Evolutionary conservation across 2,329 filamentous ascomycete species (phyloP).

Genomic region (Hortaea werneckii): DNA sequence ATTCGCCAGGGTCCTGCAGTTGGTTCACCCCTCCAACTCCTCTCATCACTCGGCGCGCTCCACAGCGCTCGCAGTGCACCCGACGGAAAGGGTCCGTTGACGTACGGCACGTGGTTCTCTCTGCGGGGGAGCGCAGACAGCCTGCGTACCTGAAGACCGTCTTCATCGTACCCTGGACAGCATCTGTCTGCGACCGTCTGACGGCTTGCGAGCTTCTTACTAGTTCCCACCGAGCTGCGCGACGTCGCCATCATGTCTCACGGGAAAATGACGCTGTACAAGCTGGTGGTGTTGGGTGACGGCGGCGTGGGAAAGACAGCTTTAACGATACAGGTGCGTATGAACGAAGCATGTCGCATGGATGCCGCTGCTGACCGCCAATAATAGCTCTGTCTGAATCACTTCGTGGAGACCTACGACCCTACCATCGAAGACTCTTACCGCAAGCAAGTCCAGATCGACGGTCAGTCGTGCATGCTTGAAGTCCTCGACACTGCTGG

Average conservation of each 20-base stretch:
- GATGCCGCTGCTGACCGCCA: no score
- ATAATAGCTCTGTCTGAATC: conserved; percentile 91
- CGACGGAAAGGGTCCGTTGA: conserved; percentile 35
- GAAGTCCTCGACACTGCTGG: conserved; percentile 95
- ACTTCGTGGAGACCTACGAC: conserved; percentile 89
- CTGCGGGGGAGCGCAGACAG: no score
- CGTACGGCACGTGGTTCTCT: conserved; percentile 31
- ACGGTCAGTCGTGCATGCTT: conserved; percentile 90
- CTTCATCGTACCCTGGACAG: no score
- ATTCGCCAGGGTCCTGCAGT: no score
- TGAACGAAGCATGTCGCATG: no score
- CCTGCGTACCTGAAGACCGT: no score
- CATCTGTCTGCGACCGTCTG: no score
- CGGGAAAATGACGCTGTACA: conserved; percentile 49
- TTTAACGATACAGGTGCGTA: conserved; percentile 70
- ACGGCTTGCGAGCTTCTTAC: no score
- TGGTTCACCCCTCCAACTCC: no score
- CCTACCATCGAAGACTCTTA: conserved; percentile 61
- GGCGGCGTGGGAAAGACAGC: conserved; percentile 99
- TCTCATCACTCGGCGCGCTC: conserved; percentile 16
- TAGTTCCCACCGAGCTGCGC: conserved; percentile 3
- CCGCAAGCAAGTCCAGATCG: conserved; percentile 69
- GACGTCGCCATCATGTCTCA: conserved; percentile 20
- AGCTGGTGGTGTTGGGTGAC: conserved; percentile 92
- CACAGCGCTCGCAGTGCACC: conserved; percentile 30